Evolutionary conservation across 2,329 filamentous ascomycete species (phyloP), one percentile per base, ranked within the genome.

Genomic region (Ophiostoma triangulosporum): DNA sequence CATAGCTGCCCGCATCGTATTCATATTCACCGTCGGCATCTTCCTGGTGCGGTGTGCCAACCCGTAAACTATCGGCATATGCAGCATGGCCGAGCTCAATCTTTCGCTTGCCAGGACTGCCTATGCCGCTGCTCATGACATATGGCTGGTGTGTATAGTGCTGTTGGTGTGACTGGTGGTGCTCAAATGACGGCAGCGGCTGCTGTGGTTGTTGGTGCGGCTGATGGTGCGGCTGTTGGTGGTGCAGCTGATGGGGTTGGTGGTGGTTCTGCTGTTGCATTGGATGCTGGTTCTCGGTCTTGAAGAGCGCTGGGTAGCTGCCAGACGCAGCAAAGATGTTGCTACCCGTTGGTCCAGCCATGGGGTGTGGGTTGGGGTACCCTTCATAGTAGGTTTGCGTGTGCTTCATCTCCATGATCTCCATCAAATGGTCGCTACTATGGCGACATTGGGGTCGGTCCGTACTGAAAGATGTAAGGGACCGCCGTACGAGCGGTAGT

Each of bases 401-500:
- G 9, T 54, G 54, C 22, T 59, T 54, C 54, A 59, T 59, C 38
- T 56, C 56, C 56, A 57, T 52, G 40, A 6, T 50, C 36, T 54
- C 52, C 35, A 12, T 48, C 50, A n/a, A 33, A 24, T 24, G 22
- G 26, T 33, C 45, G 20, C 40, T 32, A 20, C 50, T 26, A 49
- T 31, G 43, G 43, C 49, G 51, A 52, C 54, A 57, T 57, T 51
- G 52, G 40, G 31, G 43, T 29, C 43, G 24, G 43, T 45, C 32
- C 17, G 22, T 24, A 31, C 38, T 3, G n/a, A 29, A 49, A 32
- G 7, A 50, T 38, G 6, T 15, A 35, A 31, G 14, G 14, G n/a
- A 24, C 12, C 17, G 15, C 29, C 20, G 32, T n/a, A 36, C 22
- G 9, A 31, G n/a, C n/a, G n/a, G n/a, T 48, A n/a, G 17, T 6